phyloP scores from a whole-genome alignment of 2,329 filamentous ascomycete genomes.

The Bertia moriformis region DNA sequence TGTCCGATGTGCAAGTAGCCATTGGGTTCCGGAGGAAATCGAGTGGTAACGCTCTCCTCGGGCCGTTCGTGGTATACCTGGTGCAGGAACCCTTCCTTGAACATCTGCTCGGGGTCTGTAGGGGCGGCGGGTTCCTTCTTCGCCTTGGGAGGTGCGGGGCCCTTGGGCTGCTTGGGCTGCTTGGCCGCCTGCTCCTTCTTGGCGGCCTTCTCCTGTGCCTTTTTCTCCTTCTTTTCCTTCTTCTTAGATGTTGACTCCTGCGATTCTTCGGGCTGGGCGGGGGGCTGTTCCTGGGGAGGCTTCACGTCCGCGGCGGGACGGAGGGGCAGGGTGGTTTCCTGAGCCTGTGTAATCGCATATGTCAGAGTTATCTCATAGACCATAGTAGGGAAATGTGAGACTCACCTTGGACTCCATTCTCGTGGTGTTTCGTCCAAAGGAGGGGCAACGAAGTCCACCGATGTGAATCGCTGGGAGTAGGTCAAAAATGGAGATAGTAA shows the following conservation, averaged over 20 bases:
- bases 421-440: too few species aligned
- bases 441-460: too few species aligned
- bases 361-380: too few species aligned
- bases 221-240: neutral
- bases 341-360: too few species aligned
- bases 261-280: neutral
- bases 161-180: neutral
- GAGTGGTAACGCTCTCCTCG: constrained; percentile 21
- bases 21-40: constrained; percentile 54
- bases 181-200: neutral
- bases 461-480: too few species aligned
- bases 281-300: neutral
- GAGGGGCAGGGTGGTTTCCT: too few species aligned
- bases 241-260: neutral
- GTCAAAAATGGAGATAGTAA: too few species aligned
- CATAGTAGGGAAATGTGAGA: too few species aligned
- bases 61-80: constrained; percentile 36
- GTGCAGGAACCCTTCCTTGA: constrained; percentile 38
- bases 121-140: neutral
- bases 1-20: constrained; percentile 63
- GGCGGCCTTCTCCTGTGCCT: neutral
- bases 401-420: too few species aligned
- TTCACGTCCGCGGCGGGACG: neutral
- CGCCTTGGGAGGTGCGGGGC: neutral
- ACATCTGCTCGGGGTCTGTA: constrained; percentile 25